Evolutionary conservation across 164 flowering plant genomes (phyloP), one percentile per base, ranked within the genome.

Genomic region (Protea cynaroides): DNA sequence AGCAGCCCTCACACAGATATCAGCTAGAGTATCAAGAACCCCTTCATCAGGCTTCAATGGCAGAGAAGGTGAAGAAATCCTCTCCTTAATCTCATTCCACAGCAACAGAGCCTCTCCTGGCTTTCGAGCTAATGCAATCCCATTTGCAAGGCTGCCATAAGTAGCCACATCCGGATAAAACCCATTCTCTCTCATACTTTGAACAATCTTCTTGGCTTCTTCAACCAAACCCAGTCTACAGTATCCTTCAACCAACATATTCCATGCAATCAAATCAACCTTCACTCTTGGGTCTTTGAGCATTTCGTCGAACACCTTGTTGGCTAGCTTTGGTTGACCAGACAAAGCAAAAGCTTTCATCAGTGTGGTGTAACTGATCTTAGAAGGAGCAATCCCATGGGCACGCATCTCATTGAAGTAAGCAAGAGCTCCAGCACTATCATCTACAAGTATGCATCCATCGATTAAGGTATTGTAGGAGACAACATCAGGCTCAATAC

Each of bases 81-180:
- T 84, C 65, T 85, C 92, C 80, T 91, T 88, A 23, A 94, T 72
- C 67, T 94, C 99, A 69, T 84, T 88, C 99, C 99, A 94, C 1
- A 94, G 86, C 58, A 91, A 25, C 52, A 94, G 88, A 7, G 97
- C 97, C 66, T 91, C 99, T 21, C 99, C 97, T 3, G 97, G 96
- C 63, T 49, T 49, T 75, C 95, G 83, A 56, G 97, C 99, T 66
- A 89, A 25, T 29, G 90, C 79, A 61, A 89, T 88, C 58, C 86
- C 93, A 65, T 84, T 88, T 12, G 96, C 99, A 44, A 94, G 86
- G 65, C 97, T 88, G 3, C 97, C 92, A 64, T 94, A 94, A 10
- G 99, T 91, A 22, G 86, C 75, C 22, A 85, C 83, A 78, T 91
- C 78, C 4, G 99, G 97, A 71, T 76, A 63, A 59, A 88, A 66